Evolutionary conservation across 768 basidiomycete species (phyloP).

Genomic region (Kwoniella sp.): DNA sequence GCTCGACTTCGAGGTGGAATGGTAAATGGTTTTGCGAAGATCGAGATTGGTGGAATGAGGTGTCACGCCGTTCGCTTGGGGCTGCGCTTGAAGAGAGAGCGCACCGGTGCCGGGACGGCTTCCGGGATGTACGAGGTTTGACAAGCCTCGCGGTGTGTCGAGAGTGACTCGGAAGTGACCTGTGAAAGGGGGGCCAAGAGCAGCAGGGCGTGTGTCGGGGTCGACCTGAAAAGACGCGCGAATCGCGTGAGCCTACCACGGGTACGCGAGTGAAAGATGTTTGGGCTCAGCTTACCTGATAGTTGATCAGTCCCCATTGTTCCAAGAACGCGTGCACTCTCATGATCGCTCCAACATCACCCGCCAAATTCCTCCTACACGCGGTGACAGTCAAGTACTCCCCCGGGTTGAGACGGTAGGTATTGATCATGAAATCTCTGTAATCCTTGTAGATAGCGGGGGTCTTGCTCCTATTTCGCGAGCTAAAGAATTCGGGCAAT

Average conservation of each 20-base stretch:
- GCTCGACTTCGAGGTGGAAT: slow-evolving; percentile 75
- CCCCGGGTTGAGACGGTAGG: slow-evolving; percentile 86
- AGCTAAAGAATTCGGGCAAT: slow-evolving; percentile 97
- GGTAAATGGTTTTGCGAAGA: slow-evolving; percentile 83
- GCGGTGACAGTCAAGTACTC: slow-evolving; percentile 98
- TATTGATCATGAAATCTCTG: slow-evolving; percentile 99
- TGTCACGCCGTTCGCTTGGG: slow-evolving; percentile 47
- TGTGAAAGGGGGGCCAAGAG: slow-evolving; percentile 94
- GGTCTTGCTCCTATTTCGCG: slow-evolving; percentile 89
- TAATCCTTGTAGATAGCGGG: slow-evolving; percentile 98
- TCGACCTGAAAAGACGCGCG: slow-evolving; percentile 70
- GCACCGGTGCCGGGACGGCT: slow-evolving; percentile 52
- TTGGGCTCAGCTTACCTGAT: slow-evolving; percentile 73
- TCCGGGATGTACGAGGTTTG: slow-evolving; percentile 74
- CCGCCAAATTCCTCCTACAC: slow-evolving; percentile 91
- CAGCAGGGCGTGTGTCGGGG: slow-evolving; percentile 90
- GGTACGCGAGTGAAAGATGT: neutral
- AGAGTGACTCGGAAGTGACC: slow-evolving; percentile 98
- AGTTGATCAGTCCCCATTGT: slow-evolving; percentile 98
- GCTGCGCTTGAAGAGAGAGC: slow-evolving; percentile 58
- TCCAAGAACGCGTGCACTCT: slow-evolving; percentile 97
- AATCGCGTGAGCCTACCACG: neutral
- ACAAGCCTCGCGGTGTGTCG: slow-evolving; percentile 93
- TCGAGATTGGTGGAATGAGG: slow-evolving; percentile 65
- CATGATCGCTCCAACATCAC: slow-evolving; percentile 98